phyloP scores from a whole-genome alignment of 192 early-diverging fungal species.

The Podila minutissima region DNA sequence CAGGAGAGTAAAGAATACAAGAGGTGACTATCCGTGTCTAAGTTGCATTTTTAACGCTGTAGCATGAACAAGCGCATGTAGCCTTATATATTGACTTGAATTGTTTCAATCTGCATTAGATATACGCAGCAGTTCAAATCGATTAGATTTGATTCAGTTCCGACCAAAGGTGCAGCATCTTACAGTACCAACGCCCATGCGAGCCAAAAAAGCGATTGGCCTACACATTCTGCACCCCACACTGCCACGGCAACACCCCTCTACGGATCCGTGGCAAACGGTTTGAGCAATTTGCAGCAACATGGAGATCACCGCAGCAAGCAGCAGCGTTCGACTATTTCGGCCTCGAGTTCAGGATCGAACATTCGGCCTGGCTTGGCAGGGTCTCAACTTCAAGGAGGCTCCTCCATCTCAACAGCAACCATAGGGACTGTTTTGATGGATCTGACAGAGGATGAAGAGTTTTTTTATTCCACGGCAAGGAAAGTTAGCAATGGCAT shows the following conservation, averaged over 20 bases:
- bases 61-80: background rate
- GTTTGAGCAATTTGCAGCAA: conserved; percentile 3
- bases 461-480: conserved; percentile 25
- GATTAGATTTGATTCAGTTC: conserved; percentile 42
- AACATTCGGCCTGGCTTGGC: background rate
- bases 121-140: conserved; percentile 52
- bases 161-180: conserved; percentile 18
- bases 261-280: conserved; percentile 5
- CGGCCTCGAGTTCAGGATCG: conserved; percentile 4
- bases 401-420: conserved; percentile 17
- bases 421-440: conserved; percentile 16
- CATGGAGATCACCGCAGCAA: background rate
- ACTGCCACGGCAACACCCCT: conserved; percentile 5
- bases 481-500: background rate
- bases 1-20: conserved; percentile 42
- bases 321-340: background rate
- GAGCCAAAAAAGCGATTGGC: conserved; percentile 13
- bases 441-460: conserved; percentile 42
- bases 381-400: background rate
- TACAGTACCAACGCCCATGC: conserved; percentile 15
- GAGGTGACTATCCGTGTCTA: conserved; percentile 1
- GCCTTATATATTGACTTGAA: background rate
- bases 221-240: background rate
- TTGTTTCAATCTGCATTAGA: background rate
- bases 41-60: background rate